A percentile compares a stretch with the other conserved stretches of the same genome.
These are phyloP conservation scores for Phlegmacium glaucopus DNA, from an alignment of 768 basidiomycete species.

Conservation along the genomic window DNA sequence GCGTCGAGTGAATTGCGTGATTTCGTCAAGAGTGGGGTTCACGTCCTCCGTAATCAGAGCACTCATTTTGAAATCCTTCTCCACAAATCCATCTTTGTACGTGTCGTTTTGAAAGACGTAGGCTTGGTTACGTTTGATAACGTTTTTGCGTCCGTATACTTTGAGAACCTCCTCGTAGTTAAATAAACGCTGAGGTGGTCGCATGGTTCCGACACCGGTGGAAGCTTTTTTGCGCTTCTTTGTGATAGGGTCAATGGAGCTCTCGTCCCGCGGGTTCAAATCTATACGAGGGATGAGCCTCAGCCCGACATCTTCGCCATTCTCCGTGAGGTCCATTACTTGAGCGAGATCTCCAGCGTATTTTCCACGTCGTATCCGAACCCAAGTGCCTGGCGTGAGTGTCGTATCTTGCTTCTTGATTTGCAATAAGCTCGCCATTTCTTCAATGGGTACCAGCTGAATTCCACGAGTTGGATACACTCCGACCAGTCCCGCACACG, in stretches of 20 bases:
- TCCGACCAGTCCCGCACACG: slow-evolving; percentile 88
- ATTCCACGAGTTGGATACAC: slow-evolving; percentile 84
- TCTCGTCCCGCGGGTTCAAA: slow-evolving; percentile 84
- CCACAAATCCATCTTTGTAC: slow-evolving; percentile 91
- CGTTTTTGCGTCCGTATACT: slow-evolving; percentile 76
- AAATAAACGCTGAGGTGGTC: slow-evolving; percentile 91
- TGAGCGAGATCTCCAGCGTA: slow-evolving; percentile 95
- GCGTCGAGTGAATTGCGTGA: slow-evolving; percentile 81
- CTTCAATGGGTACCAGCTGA: slow-evolving; percentile 88
- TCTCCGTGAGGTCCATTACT: slow-evolving; percentile 91
- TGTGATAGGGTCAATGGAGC: slow-evolving; percentile 42
- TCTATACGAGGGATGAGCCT: slow-evolving; percentile 98
- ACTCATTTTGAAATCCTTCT: slow-evolving; percentile 89
- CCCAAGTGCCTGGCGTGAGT: slow-evolving; percentile 87
- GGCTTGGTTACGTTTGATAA: slow-evolving; percentile 68
- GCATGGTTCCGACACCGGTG: slow-evolving; percentile 50
- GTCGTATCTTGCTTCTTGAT: slow-evolving; percentile 93
- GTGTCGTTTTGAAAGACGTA: slow-evolving; percentile 93
- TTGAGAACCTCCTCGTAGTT: slow-evolving; percentile 89
- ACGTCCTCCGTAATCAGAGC: slow-evolving; percentile 83
- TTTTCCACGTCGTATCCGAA: slow-evolving; percentile 90
- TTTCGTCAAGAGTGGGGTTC: slow-evolving; percentile 94
- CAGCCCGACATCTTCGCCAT: slow-evolving; percentile 88
- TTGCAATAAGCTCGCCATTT: slow-evolving; percentile 95
- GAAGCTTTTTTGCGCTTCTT: slow-evolving; percentile 77